Evolutionary conservation across 306 rosid species (phyloP), one percentile per base, ranked within the genome.

Genomic region (Coriaria nepalensis): DNA sequence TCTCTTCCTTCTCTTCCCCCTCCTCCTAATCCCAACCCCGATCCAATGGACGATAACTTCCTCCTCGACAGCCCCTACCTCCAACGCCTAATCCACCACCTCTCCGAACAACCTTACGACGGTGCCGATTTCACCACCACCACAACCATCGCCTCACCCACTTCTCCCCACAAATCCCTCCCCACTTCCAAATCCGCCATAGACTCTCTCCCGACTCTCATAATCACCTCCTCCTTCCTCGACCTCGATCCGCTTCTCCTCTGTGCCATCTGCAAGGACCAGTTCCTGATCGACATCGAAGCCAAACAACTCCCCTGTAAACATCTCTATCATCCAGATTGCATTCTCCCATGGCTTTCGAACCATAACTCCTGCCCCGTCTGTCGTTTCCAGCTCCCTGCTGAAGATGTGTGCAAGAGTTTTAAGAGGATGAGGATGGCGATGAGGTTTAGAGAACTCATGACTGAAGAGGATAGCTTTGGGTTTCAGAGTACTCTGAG

Each of bases 321-420:
- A 4, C 96, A 87, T 58, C 64, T 87, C 2, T 87, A 82, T 56
- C 96, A 87, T 56, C 59, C 77, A 2, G 78, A 80, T 40, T 87
- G 94, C 67, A 87, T 87, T 61, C 75, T 79, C 11, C 96, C 94
- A 0, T 87, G 96, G 96, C 82, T 87, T 7, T 66, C 59, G 0
- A 63, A 68, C 14, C 87, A 71, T 20, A 62, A 68, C 37, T 77
- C 96, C 0, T 87, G 96, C 63, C 96, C 96, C 0, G 68, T 87
- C n/a, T 86, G 96, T 47, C 73, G 96, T 4, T 73, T 70, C 52
- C 70, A 74, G 46, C 56, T 79, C 1, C 69, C 70, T 5, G 36
- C 66, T 1, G 65, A 51, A 6, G 76, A 63, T 8, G 61, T 42
- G 47, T 62, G 37, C 10, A 41, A 45, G 41, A 15, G 8, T 46